A percentile compares a stretch with the other conserved stretches of the same genome.
phyloP scores from a whole-genome alignment of 345 rosid species.

The Cardamine occulta region DNA sequence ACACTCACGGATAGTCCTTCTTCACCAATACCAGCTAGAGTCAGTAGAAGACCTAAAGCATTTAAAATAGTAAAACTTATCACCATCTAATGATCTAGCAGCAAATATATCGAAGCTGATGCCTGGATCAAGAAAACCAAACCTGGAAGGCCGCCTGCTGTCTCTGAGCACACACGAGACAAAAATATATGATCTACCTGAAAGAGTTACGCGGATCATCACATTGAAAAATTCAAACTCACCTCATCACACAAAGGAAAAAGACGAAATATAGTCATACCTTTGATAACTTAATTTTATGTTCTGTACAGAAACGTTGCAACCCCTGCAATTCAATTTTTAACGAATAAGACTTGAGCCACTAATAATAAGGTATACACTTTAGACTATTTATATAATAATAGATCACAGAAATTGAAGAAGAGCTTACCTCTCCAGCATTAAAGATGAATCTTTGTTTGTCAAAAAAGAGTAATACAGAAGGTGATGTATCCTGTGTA shows the following conservation, averaged over 20 bases:
- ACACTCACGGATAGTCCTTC: slow-evolving; percentile 93
- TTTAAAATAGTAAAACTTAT: slow-evolving; percentile 9
- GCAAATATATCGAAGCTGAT: slow-evolving; percentile 1
- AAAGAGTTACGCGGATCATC: slow-evolving; percentile 34
- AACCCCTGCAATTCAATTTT: slow-evolving; percentile 61
- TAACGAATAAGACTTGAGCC: not conserved
- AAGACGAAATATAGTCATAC: slow-evolving; percentile 44
- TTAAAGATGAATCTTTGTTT: slow-evolving; percentile 94
- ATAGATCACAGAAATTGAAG: not conserved
- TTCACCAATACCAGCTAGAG: slow-evolving; percentile 91
- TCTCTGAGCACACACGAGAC: slow-evolving; percentile 96
- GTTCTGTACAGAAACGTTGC: slow-evolving; percentile 93
- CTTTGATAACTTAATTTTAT: slow-evolving; percentile 93
- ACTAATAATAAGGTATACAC: not conserved
- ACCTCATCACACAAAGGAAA: slow-evolving; percentile 7
- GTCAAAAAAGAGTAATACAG: slow-evolving; percentile 93
- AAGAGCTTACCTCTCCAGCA: slow-evolving; percentile 83
- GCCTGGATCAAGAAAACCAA: slow-evolving; percentile 29
- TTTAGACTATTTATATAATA: too few relatives aligned
- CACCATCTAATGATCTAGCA: slow-evolving; percentile 15
- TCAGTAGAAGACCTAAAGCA: slow-evolving; percentile 77
- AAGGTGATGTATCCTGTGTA: slow-evolving; percentile 97
- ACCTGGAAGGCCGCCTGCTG: slow-evolving; percentile 99
- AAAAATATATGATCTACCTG: slow-evolving; percentile 97
- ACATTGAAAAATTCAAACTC: not conserved